Base-by-base conservation (phyloP, 2,329 filamentous ascomycete species). In the Calonectria fujianensis region DNA sequence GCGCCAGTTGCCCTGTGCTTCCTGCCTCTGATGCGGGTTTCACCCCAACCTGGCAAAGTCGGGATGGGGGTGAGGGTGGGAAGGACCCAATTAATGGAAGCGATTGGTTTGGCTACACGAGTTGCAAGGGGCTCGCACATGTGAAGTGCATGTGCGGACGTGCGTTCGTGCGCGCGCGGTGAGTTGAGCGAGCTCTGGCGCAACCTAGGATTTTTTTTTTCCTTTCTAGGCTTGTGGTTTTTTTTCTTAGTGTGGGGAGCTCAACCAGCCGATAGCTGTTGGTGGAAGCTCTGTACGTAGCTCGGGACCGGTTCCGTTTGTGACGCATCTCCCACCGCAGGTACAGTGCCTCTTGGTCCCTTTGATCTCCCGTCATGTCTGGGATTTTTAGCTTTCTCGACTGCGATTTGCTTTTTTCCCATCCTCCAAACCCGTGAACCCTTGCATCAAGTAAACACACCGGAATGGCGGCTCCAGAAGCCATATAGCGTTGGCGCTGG, bases 311-410 rank as follows among this genome's bases (percentile, higher is more conserved):
- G 31, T 41, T 27, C 45, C 24, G 54, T 39, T 41, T 27, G 24
- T 51, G 61, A 41, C 39, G 69, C 69, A 65, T 71, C 11, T 32
- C 41, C 10, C 31, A 61, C 51, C 57, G 68, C 54, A 70, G 45
- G 41, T 70, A 70, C 68, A 70, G 54, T 63, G 54, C 45, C 45
- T 37, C 27, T 27, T 41, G 20, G 50, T 66, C 61, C 69, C 69
- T 71, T 65, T 71, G 50, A 71, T 66, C 69, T 71, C 61, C 68
- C 50, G 37, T 27, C 61, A 57, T 66, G 51, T 72, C 63, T 72
- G 63, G 59, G 63, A 68, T 37, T 41, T 57, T 32, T 45, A 51
- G 39, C 51, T 27, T 70, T 39, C 45, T 61, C 32, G 14, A 27
- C 29, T 41, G 14, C 54, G 20, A 35, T 61, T 66, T 66, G 31